Evolutionary conservation across 2,329 filamentous ascomycete species (phyloP).

Genomic region (Beauveria pseudobassiana): DNA sequence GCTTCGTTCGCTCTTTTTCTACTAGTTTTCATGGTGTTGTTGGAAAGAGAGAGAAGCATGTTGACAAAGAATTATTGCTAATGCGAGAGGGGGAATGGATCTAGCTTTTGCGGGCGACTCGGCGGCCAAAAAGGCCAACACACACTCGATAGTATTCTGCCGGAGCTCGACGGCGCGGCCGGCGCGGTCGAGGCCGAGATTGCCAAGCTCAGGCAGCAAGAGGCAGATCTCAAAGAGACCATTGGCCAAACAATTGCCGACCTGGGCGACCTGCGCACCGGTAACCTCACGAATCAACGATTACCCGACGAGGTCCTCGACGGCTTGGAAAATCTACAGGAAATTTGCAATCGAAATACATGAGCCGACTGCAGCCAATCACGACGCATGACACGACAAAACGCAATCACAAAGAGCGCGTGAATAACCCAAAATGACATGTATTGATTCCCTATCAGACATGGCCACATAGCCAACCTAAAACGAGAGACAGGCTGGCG

Average conservation of each 20-base stretch:
- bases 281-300: conserved; percentile 59
- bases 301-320: conserved; percentile 60
- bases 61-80: neutral
- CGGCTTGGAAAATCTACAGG: conserved; percentile 49
- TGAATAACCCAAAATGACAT: conserved; percentile 11
- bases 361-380: conserved; percentile 17
- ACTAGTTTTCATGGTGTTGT: neutral
- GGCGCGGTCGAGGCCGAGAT: conserved; percentile 62
- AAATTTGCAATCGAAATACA: conserved; percentile 48
- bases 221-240: conserved; percentile 49
- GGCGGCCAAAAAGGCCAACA: conserved; percentile 46
- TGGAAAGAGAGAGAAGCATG: no score
- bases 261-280: conserved; percentile 77
- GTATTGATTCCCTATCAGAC: conserved; percentile 9
- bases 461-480: conserved; percentile 5
- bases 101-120: conserved; percentile 48
- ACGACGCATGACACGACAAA: neutral
- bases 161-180: conserved; percentile 61
- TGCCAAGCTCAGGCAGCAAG: conserved; percentile 55
- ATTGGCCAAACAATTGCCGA: conserved; percentile 61
- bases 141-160: conserved; percentile 55
- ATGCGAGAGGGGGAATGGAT: neutral
- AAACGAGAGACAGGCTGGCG: neutral
- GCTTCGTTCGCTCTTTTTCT: neutral
- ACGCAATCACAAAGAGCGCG: neutral